Base-by-base conservation (phyloP, 2,329 filamentous ascomycete genomes). In the Passalora sequoiae region DNA sequence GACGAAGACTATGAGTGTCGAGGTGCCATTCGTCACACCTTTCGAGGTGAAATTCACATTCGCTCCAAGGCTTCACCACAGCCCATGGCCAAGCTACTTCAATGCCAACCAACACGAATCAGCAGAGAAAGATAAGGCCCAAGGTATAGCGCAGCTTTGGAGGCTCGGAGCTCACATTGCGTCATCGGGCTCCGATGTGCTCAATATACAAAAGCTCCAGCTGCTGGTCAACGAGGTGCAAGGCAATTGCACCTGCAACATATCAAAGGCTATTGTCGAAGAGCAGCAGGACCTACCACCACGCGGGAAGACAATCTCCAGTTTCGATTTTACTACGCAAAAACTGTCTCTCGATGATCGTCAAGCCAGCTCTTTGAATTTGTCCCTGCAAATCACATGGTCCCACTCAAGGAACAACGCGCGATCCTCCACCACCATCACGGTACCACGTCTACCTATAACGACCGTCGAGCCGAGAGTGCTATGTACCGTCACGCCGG, bases 21-120 rank as follows among this genome's bases (percentile, higher is more conserved):
- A 83, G 40, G 65, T 97, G 4, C 77, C 80, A 27, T 76, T 96
- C 43, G 80, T 87, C 41, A 83, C 81, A 38, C 88, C 91, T 0
- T 97, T 98, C 57, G 89, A 95, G 66, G 86, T 89, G 12, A 92
- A 86, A 58, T 96, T 94, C 63, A 87, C 94, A 50, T 80, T 97
- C 49, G 75, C 83, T 9, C 89, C 92, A 8, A 78, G 84, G 7
- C 72, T 95, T 3, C 84, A 96, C 63, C 66, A 76, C 0, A 82
- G 84, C 37, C 73, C 80, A 2, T 98, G 92, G 91, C 89, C 92
- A 1, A 89, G 83, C 61, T 81, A 94, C 56, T 98, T 97, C 64
- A 75, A 81, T 40, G 43, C 66, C 12, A 56, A 63, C 3, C 59
- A 12, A 7, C 13, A 15, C 30, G 13, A 15, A 6, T 19, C 60